A percentile compares a stretch with the other conserved stretches of the same genome.
These are phyloP conservation scores for Pseudopithomyces chartarum DNA, from an alignment of 2,329 filamentous ascomycete species.

Conservation along the genomic window DNA sequence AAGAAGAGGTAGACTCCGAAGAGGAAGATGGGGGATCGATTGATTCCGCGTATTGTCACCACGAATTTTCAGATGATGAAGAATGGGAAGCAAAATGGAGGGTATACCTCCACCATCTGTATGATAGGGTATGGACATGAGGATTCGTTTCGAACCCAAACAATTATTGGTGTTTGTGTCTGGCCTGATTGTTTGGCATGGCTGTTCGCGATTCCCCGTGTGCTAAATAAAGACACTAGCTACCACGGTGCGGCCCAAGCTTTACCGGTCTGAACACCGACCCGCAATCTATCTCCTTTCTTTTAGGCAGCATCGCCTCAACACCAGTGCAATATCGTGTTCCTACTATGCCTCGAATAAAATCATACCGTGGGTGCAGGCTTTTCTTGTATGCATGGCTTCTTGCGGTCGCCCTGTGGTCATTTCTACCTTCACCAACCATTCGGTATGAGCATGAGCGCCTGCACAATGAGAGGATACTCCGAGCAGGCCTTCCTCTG, in stretches of 20 bases:
- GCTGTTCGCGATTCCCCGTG: not conserved
- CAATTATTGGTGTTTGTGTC: too few species aligned
- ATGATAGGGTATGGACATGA: too few species aligned
- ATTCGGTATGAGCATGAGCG: constrained; percentile 7
- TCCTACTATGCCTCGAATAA: constrained; percentile 11
- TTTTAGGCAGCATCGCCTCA: not conserved
- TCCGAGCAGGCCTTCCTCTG: constrained; percentile 5
- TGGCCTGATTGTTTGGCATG: too few species aligned
- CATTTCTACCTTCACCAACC: constrained; percentile 10
- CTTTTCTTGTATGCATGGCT: constrained; percentile 8
- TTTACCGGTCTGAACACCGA: not conserved
- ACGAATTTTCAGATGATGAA: too few species aligned
- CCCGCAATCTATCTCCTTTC: not conserved
- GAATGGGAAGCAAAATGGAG: too few species aligned
- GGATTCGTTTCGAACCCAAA: too few species aligned
- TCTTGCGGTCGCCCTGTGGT: constrained; percentile 9
- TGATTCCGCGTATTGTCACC: too few species aligned
- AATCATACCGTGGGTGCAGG: constrained; percentile 7
- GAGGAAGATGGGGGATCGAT: too few species aligned
- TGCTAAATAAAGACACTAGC: not conserved
- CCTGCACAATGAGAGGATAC: constrained; percentile 7
- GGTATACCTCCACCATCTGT: too few species aligned
- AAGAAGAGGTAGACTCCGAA: too few species aligned
- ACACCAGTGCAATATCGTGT: not conserved
- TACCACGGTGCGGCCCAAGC: not conserved